A percentile compares a stretch with the other conserved stretches of the same genome.
Evolutionary conservation across 805 yeast species (phyloP).

Genomic region (Sugiyamaella marilandica): DNA sequence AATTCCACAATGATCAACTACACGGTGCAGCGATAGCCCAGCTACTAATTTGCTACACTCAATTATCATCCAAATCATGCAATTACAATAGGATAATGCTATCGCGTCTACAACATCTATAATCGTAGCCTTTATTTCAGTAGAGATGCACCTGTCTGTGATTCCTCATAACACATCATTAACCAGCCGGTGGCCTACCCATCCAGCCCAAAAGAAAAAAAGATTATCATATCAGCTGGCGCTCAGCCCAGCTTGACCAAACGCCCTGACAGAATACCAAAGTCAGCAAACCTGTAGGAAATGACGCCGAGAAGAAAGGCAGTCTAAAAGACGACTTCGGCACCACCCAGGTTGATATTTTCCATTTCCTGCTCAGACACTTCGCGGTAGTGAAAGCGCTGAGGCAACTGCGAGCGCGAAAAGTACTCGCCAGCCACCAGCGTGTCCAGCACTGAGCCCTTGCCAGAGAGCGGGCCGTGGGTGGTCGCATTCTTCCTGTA

Average conservation of each 20-base stretch:
- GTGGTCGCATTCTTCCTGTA: constrained; percentile 31
- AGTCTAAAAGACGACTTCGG: constrained; percentile 46
- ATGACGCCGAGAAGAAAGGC: not conserved
- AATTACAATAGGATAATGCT: too few relatives aligned
- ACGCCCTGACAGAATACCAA: not conserved
- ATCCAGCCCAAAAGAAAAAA: too few relatives aligned
- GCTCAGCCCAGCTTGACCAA: not conserved
- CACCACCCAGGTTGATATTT: constrained; percentile 79
- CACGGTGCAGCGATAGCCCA: too few relatives aligned
- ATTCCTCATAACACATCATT: too few relatives aligned
- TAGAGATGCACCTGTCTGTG: too few relatives aligned
- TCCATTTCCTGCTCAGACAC: constrained; percentile 70
- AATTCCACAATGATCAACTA: too few relatives aligned
- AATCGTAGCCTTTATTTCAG: too few relatives aligned
- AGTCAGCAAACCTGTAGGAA: not conserved
- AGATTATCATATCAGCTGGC: too few relatives aligned
- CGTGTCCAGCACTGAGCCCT: constrained; percentile 22
- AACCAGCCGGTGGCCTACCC: too few relatives aligned
- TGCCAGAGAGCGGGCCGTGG: constrained; percentile 32
- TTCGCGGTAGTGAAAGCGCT: constrained; percentile 62
- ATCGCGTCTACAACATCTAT: too few relatives aligned
- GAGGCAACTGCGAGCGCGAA: constrained; percentile 64
- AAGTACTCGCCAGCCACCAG: constrained; percentile 30
- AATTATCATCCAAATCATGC: too few relatives aligned
- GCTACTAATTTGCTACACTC: too few relatives aligned